These are phyloP conservation scores for Rhazya stricta DNA, from an alignment of 257 asterid genomes.

Conservation along the genomic window DNA sequence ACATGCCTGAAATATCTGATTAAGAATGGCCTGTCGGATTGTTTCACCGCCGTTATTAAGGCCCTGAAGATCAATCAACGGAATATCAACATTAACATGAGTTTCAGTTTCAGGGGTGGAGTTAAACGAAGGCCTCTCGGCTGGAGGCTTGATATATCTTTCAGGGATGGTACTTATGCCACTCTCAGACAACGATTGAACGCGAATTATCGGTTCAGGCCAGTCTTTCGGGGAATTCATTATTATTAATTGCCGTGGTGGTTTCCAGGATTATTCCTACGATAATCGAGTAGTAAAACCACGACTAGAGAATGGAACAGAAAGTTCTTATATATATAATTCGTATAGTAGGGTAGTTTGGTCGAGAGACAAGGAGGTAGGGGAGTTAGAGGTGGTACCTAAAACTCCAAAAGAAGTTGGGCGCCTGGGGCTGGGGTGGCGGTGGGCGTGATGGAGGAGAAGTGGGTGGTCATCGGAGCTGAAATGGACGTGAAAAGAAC, in stretches of 20 bases:
- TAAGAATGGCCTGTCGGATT: conserved; percentile 10
- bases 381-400: neutral
- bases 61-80: conserved; percentile 46
- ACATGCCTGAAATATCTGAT: conserved; percentile 47
- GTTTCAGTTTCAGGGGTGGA: neutral
- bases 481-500: neutral
- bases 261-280: neutral
- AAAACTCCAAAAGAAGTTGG: neutral
- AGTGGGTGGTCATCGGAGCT: neutral
- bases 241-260: neutral
- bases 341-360: no score
- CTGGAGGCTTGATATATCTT: conserved; percentile 14
- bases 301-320: neutral
- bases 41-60: conserved; percentile 1
- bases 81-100: conserved; percentile 30
- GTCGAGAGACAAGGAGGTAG: no score
- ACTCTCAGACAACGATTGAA: conserved; percentile 17
- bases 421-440: neutral
- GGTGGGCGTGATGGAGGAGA: neutral
- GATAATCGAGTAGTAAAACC: neutral
- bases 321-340: neutral
- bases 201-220: conserved; percentile 20
- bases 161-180: conserved; percentile 7
- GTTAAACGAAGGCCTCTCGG: conserved; percentile 7
- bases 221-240: conserved; percentile 17